Evolutionary conservation across 495 filamentous ascomycete species (phyloP).

Genomic region (Amphirosellinia nigrospora): DNA sequence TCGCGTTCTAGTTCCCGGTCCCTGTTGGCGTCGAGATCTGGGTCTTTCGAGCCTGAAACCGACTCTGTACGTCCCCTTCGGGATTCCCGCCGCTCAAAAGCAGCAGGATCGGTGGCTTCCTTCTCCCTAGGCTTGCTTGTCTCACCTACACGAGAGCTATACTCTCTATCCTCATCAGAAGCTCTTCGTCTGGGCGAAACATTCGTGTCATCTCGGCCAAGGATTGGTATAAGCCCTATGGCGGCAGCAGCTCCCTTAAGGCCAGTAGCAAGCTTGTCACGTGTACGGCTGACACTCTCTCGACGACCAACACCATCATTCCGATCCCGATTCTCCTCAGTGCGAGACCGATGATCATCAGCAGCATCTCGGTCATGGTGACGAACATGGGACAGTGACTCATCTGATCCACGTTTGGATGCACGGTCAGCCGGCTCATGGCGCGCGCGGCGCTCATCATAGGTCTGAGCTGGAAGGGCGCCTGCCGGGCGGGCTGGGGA

Average conservation of each 20-base stretch:
- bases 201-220: constrained; percentile 42
- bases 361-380: constrained; percentile 31
- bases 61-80: constrained; percentile 32
- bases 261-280: constrained; percentile 47
- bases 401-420: constrained; percentile 45
- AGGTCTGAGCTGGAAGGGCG: constrained; percentile 34
- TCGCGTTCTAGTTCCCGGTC: constrained; percentile 25
- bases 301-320: constrained; percentile 35
- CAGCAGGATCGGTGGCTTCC: constrained; percentile 26
- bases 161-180: constrained; percentile 32
- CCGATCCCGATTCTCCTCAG: constrained; percentile 33
- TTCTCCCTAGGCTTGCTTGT: constrained; percentile 31
- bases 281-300: constrained; percentile 34
- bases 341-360: constrained; percentile 29
- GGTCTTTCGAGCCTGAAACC: constrained; percentile 38
- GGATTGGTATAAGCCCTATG: constrained; percentile 41
- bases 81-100: constrained; percentile 38
- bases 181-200: constrained; percentile 37
- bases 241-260: constrained; percentile 46
- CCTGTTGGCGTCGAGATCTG: constrained; percentile 32
- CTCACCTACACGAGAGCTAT: constrained; percentile 27
- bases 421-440: constrained; percentile 41
- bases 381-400: constrained; percentile 34
- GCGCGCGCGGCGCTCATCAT: constrained; percentile 47
- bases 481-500: constrained; percentile 31